Evolutionary conservation across 1,139 yeast genomes (phyloP), one percentile per base, ranked within the genome.

Genomic region (Yamadazyma dushanensis): DNA sequence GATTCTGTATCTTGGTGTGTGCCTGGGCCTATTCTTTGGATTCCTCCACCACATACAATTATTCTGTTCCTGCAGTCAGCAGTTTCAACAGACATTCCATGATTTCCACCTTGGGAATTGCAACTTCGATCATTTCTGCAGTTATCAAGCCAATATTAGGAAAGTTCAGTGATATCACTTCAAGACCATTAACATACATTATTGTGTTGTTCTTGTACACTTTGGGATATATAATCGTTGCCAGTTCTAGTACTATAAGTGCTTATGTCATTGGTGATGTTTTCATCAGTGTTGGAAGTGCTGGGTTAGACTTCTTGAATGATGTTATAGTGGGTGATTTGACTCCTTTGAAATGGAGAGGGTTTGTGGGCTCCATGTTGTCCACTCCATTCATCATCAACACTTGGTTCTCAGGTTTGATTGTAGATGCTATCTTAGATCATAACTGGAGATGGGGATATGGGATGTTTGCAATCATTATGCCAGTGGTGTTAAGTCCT

Each of bases 361-460:
- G 63, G 28, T 40, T 61, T 4, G 28, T 54, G 8, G 34, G 41
- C 13, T 54, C 57, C 16, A 24, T 59, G 4, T 42, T 61, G n/a
- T 31, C 63, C 0, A 40, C 57, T 3, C 69, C 68, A 14, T 59
- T 52, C 36, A 34, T 63, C 32, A 50, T 59, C 31, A 61, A 54
- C 27, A 46, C 56, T 10, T 63, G 69, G 68, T 50, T 59, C 33
- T 45, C 65, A 6, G 63, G 63, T 22, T 48, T 48, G 16, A 59
- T 63, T 34, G 64, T 53, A n/a, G 45, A 51, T 3, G 53, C 57
- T 15, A 44, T 63, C 15, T 38, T 54, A 9, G 39, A 51, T 56
- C 21, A 56, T 15, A 59, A 57, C 39, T 63, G 70, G 70, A 56
- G 68, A 51, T 63, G 69, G 69, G 69, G 69, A 31, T 63, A 60